These are phyloP conservation scores for Hibiscus trionum DNA, from an alignment of 345 rosid genomes.

Conservation along the genomic window DNA sequence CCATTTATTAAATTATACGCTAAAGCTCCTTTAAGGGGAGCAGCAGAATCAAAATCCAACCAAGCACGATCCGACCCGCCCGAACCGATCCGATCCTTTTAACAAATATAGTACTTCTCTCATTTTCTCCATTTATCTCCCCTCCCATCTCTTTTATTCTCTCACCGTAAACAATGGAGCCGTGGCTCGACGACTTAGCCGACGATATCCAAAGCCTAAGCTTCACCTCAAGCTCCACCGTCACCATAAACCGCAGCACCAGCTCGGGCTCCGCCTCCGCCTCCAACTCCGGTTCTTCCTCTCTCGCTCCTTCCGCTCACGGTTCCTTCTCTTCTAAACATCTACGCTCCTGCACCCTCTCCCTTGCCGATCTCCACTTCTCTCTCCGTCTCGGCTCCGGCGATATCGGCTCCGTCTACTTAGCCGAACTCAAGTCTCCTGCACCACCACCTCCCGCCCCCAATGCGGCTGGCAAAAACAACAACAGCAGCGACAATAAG, in stretches of 20 bases:
- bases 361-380: constrained; percentile 72
- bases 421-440: constrained; percentile 54
- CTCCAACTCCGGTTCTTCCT: constrained; percentile 52
- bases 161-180: constrained; percentile 39
- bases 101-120: not conserved
- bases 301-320: constrained; percentile 58
- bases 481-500: not conserved
- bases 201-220: constrained; percentile 90
- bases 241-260: constrained; percentile 58
- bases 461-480: constrained; percentile 6
- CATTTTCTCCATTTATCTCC: not conserved
- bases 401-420: constrained; percentile 86
- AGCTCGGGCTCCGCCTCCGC: constrained; percentile 51
- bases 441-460: constrained; percentile 10
- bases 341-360: constrained; percentile 32
- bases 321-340: constrained; percentile 52
- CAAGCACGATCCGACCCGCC: too few species aligned
- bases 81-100: not conserved
- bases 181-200: constrained; percentile 66
- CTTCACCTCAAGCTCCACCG: constrained; percentile 59
- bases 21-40: not conserved
- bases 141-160: not conserved
- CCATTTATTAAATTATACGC: not conserved
- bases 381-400: constrained; percentile 84
- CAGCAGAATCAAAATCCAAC: not conserved